These are phyloP conservation scores for Sporisorium reilianum DNA, from an alignment of 1,284 basidiomycete genomes.

Conservation along the genomic window DNA sequence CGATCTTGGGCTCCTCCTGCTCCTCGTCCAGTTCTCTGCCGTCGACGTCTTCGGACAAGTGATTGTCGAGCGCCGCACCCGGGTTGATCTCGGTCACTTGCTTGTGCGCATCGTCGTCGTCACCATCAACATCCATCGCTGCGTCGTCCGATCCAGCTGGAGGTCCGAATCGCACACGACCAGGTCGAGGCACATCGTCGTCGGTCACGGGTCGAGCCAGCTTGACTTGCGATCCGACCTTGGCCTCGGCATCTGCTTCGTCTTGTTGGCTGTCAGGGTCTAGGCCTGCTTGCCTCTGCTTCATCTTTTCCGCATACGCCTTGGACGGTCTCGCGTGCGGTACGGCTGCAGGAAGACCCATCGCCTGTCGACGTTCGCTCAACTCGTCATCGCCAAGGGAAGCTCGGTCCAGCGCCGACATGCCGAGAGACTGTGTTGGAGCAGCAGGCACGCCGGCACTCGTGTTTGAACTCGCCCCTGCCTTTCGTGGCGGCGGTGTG, in stretches of 20 bases:
- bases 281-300: constrained; percentile 23
- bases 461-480: neutral
- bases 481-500: constrained; percentile 8
- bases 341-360: constrained; percentile 59
- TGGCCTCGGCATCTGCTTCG: constrained; percentile 6
- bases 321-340: constrained; percentile 67
- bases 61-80: constrained; percentile 76
- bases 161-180: constrained; percentile 46
- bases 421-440: constrained; percentile 55
- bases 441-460: constrained; percentile 9
- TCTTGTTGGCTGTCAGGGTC: constrained; percentile 4
- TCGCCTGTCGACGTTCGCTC: constrained; percentile 26
- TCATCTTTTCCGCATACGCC: constrained; percentile 62
- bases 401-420: constrained; percentile 63
- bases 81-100: constrained; percentile 25
- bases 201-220: constrained; percentile 36
- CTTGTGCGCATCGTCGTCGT: constrained; percentile 30
- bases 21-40: constrained; percentile 74
- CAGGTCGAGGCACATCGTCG: constrained; percentile 44
- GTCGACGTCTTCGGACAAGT: constrained; percentile 19
- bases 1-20: constrained; percentile 45
- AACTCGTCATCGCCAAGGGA: constrained; percentile 52
- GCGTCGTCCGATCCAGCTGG: neutral
- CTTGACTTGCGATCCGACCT: constrained; percentile 4
- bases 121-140: neutral